These are phyloP conservation scores for Kwoniella newhampshirensis DNA, from an alignment of 768 basidiomycete species.

Conservation along the genomic window DNA sequence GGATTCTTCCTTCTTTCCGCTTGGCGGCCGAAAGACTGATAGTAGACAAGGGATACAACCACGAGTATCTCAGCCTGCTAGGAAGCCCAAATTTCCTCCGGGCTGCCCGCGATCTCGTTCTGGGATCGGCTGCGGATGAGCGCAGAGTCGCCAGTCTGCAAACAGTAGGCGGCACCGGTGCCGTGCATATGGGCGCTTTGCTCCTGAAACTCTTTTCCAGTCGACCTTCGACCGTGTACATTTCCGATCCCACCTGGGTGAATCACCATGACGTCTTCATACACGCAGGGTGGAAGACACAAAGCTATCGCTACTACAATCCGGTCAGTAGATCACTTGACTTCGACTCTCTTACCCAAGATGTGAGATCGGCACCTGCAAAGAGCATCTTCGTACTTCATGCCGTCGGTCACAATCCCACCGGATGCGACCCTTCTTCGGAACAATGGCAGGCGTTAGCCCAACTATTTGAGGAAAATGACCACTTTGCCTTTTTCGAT, in stretches of 20 bases:
- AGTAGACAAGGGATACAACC: no score
- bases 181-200: conserved; percentile 85
- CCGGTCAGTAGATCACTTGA: conserved; percentile 84
- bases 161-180: conserved; percentile 93
- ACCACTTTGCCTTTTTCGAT: conserved; percentile 90
- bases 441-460: conserved; percentile 84
- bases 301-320: conserved; percentile 87
- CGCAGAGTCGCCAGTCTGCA: conserved; percentile 72
- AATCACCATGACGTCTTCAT: conserved; percentile 87
- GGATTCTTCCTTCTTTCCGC: conserved; percentile 8
- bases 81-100: conserved; percentile 79
- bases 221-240: conserved; percentile 66
- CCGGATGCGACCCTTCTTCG: conserved; percentile 85
- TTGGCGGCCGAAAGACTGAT: no score
- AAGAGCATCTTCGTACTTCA: conserved; percentile 84
- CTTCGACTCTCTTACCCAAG: conserved; percentile 65
- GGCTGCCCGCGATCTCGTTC: conserved; percentile 77
- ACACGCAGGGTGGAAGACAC: conserved; percentile 78
- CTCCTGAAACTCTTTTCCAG: conserved; percentile 80
- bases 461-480: conserved; percentile 66
- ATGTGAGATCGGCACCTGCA: conserved; percentile 64
- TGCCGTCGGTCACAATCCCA: conserved; percentile 95
- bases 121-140: conserved; percentile 71
- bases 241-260: conserved; percentile 93
- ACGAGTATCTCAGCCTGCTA: conserved; percentile 58